phyloP scores from a whole-genome alignment of 1,284 basidiomycete genomes.

The Leccinum huronense region DNA sequence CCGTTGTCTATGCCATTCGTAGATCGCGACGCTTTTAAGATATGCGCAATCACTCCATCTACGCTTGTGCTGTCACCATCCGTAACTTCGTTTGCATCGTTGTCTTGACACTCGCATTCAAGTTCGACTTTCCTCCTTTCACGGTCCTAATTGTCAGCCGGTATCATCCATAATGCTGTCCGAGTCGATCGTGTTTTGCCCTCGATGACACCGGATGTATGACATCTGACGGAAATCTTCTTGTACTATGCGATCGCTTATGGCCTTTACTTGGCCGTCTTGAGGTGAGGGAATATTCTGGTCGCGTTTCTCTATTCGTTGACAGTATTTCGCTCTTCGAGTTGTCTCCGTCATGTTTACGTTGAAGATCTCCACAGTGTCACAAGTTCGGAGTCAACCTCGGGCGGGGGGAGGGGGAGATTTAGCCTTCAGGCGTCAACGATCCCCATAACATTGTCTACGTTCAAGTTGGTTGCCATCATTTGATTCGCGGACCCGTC shows the following conservation, averaged over 20 bases:
- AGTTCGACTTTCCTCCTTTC: slow-evolving; percentile 98
- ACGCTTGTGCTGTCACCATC: slow-evolving; percentile 85
- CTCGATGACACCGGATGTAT: slow-evolving; percentile 87
- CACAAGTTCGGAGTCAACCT: too few species aligned
- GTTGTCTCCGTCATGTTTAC: too few species aligned
- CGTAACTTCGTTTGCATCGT: slow-evolving; percentile 98
- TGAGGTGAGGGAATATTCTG: slow-evolving; percentile 63
- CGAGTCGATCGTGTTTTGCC: slow-evolving; percentile 91
- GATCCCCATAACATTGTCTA: too few species aligned
- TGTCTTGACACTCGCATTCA: slow-evolving; percentile 92
- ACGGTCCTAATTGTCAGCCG: slow-evolving; percentile 97
- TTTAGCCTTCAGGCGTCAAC: too few species aligned
- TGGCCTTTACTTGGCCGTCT: slow-evolving; percentile 88
- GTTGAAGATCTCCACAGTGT: too few species aligned
- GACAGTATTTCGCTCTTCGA: background rate
- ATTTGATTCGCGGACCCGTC: too few species aligned
- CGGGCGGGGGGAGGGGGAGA: too few species aligned
- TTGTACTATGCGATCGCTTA: slow-evolving; percentile 87
- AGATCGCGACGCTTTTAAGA: slow-evolving; percentile 60
- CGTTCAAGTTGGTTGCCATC: too few species aligned
- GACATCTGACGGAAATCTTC: slow-evolving; percentile 97
- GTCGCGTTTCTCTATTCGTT: slow-evolving; percentile 21
- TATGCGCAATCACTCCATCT: slow-evolving; percentile 86
- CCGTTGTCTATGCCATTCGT: slow-evolving; percentile 83
- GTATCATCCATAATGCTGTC: slow-evolving; percentile 98